Conservation (phyloP, 2,329 filamentous ascomycete genomes). For the Arthrocladium fulminans region DNA sequence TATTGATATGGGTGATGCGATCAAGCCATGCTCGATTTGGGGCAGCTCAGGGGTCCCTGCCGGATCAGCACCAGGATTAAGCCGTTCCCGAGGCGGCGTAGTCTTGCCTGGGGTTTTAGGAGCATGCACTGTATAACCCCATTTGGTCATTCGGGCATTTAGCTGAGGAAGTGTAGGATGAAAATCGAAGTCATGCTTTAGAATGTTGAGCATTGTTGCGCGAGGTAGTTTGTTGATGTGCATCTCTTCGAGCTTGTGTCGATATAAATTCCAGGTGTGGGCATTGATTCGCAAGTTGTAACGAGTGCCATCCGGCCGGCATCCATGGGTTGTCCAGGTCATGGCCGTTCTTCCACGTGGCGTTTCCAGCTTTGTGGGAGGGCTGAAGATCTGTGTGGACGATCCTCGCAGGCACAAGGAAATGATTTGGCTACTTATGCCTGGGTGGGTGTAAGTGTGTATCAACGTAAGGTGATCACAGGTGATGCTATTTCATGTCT, state of each 20-base stretch:
- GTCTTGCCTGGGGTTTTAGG: not conserved
- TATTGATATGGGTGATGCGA: too few species aligned
- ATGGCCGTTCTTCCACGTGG: not conserved
- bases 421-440: not conserved
- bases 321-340: not conserved
- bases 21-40: too few species aligned
- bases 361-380: not conserved
- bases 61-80: not conserved
- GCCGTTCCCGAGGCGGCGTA: not conserved
- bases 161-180: not conserved
- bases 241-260: not conserved
- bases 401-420: not conserved
- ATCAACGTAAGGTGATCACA: not conserved
- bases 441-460: not conserved
- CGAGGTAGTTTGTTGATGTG: not conserved
- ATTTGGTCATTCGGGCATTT: not conserved
- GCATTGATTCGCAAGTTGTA: not conserved
- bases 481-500: not conserved
- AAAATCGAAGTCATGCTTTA: not conserved
- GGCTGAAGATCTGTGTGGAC: not conserved
- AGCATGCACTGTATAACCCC: not conserved
- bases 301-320: not conserved
- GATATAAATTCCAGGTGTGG: not conserved
- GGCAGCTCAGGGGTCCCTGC: too few species aligned
- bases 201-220: not conserved